These are phyloP conservation scores for Venturia asperata DNA, from an alignment of 2,329 filamentous ascomycete species.

Conservation along the genomic window DNA sequence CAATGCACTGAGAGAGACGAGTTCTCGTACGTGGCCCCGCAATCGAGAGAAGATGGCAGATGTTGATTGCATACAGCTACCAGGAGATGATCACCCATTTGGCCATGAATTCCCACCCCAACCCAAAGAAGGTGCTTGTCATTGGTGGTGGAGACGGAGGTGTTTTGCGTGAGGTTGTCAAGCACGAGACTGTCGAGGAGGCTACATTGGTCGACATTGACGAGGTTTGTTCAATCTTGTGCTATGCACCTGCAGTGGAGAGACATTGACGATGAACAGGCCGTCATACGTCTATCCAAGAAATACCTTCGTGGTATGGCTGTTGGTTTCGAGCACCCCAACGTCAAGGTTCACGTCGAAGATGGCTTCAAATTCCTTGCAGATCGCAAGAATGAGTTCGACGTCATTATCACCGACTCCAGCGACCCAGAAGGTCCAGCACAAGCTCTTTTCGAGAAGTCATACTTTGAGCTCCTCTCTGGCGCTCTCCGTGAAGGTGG, in stretches of 20 bases:
- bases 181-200: constrained; percentile 96
- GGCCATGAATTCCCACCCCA: constrained; percentile 95
- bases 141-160: constrained; percentile 97
- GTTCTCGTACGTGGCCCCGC: constrained; percentile 61
- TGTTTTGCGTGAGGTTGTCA: constrained; percentile 96
- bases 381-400: constrained; percentile 94
- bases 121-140: constrained; percentile 97
- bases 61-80: constrained; percentile 47
- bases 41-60: neutral
- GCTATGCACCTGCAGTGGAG: neutral
- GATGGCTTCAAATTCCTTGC: constrained; percentile 98
- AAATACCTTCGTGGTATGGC: constrained; percentile 94
- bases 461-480: constrained; percentile 91
- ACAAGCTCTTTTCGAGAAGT: constrained; percentile 95
- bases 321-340: constrained; percentile 86
- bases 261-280: constrained; percentile 36
- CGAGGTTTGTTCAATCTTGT: constrained; percentile 15
- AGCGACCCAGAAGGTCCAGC: constrained; percentile 96
- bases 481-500: constrained; percentile 88
- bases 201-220: constrained; percentile 97
- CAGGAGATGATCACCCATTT: constrained; percentile 99
- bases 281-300: constrained; percentile 97
- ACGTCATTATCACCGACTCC: constrained; percentile 99
- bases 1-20: constrained; percentile 98
- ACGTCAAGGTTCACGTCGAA: constrained; percentile 84